Evolutionary conservation across 306 rosid species (phyloP), one percentile per base, ranked within the genome.

Genomic region (Oemleria cerasiformis): DNA sequence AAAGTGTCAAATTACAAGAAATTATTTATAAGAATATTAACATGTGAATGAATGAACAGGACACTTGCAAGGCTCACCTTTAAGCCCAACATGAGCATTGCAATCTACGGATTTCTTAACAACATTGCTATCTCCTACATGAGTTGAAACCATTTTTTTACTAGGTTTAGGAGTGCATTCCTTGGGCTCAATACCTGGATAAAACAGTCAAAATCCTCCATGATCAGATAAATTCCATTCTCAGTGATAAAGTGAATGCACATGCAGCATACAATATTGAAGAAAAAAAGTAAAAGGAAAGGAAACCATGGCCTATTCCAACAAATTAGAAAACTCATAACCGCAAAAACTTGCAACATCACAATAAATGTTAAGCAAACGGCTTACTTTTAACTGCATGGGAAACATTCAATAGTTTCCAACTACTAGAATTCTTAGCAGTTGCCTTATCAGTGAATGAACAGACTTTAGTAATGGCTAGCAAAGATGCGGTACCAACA

Each of bases 361-460:
- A 57, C 65, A 83, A 39, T 30, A 63, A 45, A 61, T 54, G 45
- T 7, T 19, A 8, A 10, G 43, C 7, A 78, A 78, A 17, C 63
- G 25, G 65, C 83, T 70, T 85, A 90, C 92, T 79, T 71, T 80
- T 84, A 71, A 77, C 82, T 44, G 62, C 64, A 58, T 4, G 60
- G 8, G 88, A 79, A 79, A 77, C 60, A 76, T 83, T 88, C 62
- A 70, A 69, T 63, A 61, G 81, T 86, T 86, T 84, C 42, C 2
- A 58, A 69, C 84, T 71, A 79, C 75, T 55, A 54, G 69, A 73
- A 53, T 75, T 78, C 82, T 83, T 84, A 77, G 79, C 45, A 51
- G 84, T 73, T 43, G 81, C 73, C 43, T 60, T 79, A 62, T 81
- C 78, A 63, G 72, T 51, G 67, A 73, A 69, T 25, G 65, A 77